A percentile compares a stretch with the other conserved stretches of the same genome.
Conservation (phyloP, 805 yeast species). For the Jamesozyma piceae region DNA sequence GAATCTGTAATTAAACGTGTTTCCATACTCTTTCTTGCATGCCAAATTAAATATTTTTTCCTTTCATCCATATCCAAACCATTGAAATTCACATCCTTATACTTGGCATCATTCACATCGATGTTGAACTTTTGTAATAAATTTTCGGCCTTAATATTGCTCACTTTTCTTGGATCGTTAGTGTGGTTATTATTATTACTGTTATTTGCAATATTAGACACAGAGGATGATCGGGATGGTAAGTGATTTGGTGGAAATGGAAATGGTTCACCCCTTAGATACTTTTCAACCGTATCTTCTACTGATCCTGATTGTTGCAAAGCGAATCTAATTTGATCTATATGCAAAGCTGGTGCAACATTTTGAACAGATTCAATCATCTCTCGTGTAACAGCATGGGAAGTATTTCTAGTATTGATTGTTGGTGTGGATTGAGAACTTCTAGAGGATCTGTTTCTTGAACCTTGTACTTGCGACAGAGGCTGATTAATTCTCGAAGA, state of each 20-base stretch:
- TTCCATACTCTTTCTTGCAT: slow-evolving; percentile 53
- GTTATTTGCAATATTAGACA: not conserved
- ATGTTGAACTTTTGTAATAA: slow-evolving; percentile 22
- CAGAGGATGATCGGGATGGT: slow-evolving; percentile 3
- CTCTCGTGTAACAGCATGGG: slow-evolving; percentile 38
- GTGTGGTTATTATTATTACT: not conserved
- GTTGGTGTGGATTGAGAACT: slow-evolving; percentile 6
- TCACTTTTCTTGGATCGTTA: slow-evolving; percentile 24
- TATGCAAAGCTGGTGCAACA: slow-evolving; percentile 64
- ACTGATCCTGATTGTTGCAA: slow-evolving; percentile 70
- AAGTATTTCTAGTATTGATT: slow-evolving; percentile 1
- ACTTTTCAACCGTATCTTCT: slow-evolving; percentile 66
- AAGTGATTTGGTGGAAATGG: slow-evolving; percentile 45
- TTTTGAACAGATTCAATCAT: slow-evolving; percentile 82
- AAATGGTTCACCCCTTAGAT: slow-evolving; percentile 50
- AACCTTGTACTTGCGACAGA: not conserved
- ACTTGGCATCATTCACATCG: slow-evolving; percentile 14
- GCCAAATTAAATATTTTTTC: slow-evolving; percentile 40
- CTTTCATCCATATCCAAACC: slow-evolving; percentile 23
- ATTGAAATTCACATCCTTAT: slow-evolving; percentile 9
- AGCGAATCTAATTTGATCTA: slow-evolving; percentile 64
- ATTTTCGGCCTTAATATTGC: slow-evolving; percentile 27
- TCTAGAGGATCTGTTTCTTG: not conserved
- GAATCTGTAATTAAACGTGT: slow-evolving; percentile 11
- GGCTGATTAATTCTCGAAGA: slow-evolving; percentile 8